Conservation (phyloP, 2,329 filamentous ascomycete species). For the Microdochium trichocladiopsis region DNA sequence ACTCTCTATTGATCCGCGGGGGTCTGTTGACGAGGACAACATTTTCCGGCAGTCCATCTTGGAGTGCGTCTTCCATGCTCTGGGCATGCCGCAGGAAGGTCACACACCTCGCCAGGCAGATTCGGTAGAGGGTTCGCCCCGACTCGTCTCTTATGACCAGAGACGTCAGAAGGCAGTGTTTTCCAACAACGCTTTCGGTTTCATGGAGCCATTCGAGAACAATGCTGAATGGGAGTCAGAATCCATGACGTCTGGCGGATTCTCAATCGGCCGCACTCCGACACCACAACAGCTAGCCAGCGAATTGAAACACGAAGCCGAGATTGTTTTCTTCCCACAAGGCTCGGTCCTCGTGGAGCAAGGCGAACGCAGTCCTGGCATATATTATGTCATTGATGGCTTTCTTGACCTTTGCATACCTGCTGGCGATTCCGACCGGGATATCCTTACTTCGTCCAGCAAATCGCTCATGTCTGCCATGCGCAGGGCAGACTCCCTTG, state of each 20-base stretch:
- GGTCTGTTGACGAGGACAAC: constrained; percentile 80
- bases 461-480: constrained; percentile 26
- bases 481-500: constrained; percentile 21
- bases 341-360: constrained; percentile 92
- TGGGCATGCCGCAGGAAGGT: constrained; percentile 69
- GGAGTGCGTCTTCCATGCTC: constrained; percentile 91
- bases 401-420: constrained; percentile 93
- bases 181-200: constrained; percentile 78
- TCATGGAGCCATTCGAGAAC: constrained; percentile 77
- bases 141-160: constrained; percentile 77
- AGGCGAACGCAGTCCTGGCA: constrained; percentile 88
- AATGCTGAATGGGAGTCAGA: constrained; percentile 79
- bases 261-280: constrained; percentile 52
- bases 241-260: constrained; percentile 67
- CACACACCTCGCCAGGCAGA: constrained; percentile 58
- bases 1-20: constrained; percentile 59
- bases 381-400: constrained; percentile 97
- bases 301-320: constrained; percentile 85
- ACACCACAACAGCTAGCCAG: constrained; percentile 62
- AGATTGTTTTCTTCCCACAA: constrained; percentile 96
- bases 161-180: constrained; percentile 73
- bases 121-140: constrained; percentile 80
- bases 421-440: constrained; percentile 44
- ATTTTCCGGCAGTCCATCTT: constrained; percentile 85
- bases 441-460: constrained; percentile 30